Conservation (phyloP, 306 rosid species). For the Quercus engelmannii region DNA sequence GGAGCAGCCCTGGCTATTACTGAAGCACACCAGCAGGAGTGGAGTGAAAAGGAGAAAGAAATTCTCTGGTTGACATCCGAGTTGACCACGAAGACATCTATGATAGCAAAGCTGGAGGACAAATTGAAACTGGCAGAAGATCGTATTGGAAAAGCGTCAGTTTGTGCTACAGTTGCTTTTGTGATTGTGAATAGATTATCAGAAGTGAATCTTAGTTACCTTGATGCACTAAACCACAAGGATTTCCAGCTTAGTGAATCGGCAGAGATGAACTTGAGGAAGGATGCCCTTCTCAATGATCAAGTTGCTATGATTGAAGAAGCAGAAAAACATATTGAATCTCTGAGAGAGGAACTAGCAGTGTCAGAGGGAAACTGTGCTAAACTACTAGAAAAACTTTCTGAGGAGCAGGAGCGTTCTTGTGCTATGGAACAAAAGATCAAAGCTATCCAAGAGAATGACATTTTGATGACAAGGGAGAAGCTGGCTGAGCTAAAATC, state of each 20-base stretch:
- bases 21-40: slow-evolving; percentile 84
- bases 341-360: slow-evolving; percentile 32
- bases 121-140: slow-evolving; percentile 52
- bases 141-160: slow-evolving; percentile 48
- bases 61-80: slow-evolving; percentile 44
- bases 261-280: slow-evolving; percentile 43
- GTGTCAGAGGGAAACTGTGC: slow-evolving; percentile 48
- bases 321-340: slow-evolving; percentile 40
- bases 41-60: slow-evolving; percentile 57
- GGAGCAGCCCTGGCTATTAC: slow-evolving; percentile 77
- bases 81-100: slow-evolving; percentile 43
- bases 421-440: slow-evolving; percentile 52
- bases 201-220: slow-evolving; percentile 49
- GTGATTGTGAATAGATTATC: slow-evolving; percentile 69
- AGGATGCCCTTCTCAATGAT: slow-evolving; percentile 49
- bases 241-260: slow-evolving; percentile 46
- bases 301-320: slow-evolving; percentile 48
- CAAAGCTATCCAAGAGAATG: slow-evolving; percentile 51
- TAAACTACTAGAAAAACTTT: slow-evolving; percentile 48
- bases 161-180: slow-evolving; percentile 73
- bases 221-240: slow-evolving; percentile 45
- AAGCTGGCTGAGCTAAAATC: slow-evolving; percentile 64
- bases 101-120: slow-evolving; percentile 41
- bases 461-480: slow-evolving; percentile 63
- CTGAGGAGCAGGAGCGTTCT: slow-evolving; percentile 55